Percentiles rank a stretch among this genome's conserved stretches.
Conservation (phyloP, 2,329 filamentous ascomycete genomes). For the Myriosclerotinia duriaeana region DNA sequence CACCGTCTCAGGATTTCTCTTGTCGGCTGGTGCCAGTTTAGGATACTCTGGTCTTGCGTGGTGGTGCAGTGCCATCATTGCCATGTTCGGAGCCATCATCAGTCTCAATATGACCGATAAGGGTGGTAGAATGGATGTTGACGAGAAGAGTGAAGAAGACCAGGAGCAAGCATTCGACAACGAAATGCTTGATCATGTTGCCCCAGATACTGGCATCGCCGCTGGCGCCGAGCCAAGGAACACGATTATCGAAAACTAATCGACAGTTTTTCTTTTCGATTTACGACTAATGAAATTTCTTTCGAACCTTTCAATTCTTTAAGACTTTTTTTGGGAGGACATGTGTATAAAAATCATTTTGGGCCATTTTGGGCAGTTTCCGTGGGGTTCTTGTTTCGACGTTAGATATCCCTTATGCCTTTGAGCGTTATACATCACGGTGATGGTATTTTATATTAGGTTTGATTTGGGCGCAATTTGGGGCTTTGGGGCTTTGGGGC, state of each 20-base stretch:
- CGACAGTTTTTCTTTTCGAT: slow-evolving; percentile 5
- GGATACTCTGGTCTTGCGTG: slow-evolving; percentile 88
- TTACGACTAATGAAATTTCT: slow-evolving; percentile 22
- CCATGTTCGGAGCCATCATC: slow-evolving; percentile 70
- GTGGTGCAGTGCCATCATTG: slow-evolving; percentile 84
- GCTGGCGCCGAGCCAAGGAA: slow-evolving; percentile 22
- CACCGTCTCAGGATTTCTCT: slow-evolving; percentile 80
- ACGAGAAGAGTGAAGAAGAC: slow-evolving; percentile 38
- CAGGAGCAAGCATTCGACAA: slow-evolving; percentile 35
- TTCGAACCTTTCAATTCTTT: slow-evolving; percentile 20
- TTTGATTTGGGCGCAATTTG: slow-evolving; percentile 14
- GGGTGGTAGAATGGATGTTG: slow-evolving; percentile 38
- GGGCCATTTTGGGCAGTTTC: slow-evolving; percentile 9
- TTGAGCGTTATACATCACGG: slow-evolving; percentile 20
- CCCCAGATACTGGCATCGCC: slow-evolving; percentile 33
- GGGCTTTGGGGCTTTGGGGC: background rate
- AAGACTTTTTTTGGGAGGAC: slow-evolving; percentile 3
- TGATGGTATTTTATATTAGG: slow-evolving; percentile 17
- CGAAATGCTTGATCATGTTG: slow-evolving; percentile 33
- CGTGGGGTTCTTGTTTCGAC: slow-evolving; percentile 20
- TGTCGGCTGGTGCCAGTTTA: slow-evolving; percentile 72
- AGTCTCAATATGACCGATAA: slow-evolving; percentile 72
- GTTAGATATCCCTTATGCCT: slow-evolving; percentile 25
- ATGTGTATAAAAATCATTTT: slow-evolving; percentile 24
- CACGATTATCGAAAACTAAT: slow-evolving; percentile 1